These are phyloP conservation scores for Eleusine indica DNA, from an alignment of 176 grass and related monocot genomes.

Conservation along the genomic window DNA sequence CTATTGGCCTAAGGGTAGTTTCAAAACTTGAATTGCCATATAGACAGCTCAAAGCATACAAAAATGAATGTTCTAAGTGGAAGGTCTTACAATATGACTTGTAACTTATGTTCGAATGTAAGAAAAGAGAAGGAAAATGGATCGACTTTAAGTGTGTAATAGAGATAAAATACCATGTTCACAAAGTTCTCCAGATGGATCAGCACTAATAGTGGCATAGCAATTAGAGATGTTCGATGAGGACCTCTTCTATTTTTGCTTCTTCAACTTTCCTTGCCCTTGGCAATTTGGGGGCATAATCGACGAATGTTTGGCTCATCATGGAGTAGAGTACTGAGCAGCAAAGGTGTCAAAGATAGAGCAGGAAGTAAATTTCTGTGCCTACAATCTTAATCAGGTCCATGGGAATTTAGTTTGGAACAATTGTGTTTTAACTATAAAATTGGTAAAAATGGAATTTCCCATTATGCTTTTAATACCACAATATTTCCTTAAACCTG, in stretches of 20 bases:
- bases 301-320: too few species aligned
- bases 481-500: too few species aligned
- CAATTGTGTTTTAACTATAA: too few species aligned
- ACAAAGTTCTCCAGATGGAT: not conserved
- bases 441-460: too few species aligned
- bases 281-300: too few species aligned
- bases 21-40: not conserved
- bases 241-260: slow-evolving; percentile 27
- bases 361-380: too few species aligned
- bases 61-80: not conserved
- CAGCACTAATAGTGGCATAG: slow-evolving; percentile 9
- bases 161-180: slow-evolving; percentile 24
- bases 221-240: not conserved
- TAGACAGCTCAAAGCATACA: not conserved
- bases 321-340: too few species aligned
- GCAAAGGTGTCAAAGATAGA: too few species aligned
- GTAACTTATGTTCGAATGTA: slow-evolving; percentile 5
- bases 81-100: not conserved
- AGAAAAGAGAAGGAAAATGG: not conserved
- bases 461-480: too few species aligned
- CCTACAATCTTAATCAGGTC: too few species aligned
- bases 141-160: not conserved
- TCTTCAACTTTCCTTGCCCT: not conserved
- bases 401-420: too few species aligned
- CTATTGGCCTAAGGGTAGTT: not conserved